Percentiles rank a stretch among this genome's conserved stretches.
These are phyloP conservation scores for Paraurostyla sp. DNA, from an alignment of 73 alveolate genomes.

Conservation along the genomic window DNA sequence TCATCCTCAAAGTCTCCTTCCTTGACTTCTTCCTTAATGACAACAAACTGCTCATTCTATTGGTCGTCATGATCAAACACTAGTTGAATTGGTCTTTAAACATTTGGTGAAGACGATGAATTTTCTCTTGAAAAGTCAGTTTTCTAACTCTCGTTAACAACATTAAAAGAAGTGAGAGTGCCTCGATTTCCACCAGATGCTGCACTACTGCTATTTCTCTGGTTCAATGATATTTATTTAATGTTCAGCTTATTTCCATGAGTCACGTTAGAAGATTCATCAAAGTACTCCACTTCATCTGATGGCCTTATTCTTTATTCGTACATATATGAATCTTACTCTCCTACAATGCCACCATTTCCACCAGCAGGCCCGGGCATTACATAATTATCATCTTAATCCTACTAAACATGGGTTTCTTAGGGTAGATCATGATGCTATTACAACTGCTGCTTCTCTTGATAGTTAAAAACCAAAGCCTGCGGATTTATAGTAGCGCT, in stretches of 20 bases:
- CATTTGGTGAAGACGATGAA: too few species aligned
- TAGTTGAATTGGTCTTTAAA: too few species aligned
- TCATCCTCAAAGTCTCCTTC: background rate
- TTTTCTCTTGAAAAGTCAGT: background rate
- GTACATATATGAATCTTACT: background rate
- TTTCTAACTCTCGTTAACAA: background rate
- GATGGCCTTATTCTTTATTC: conserved; percentile 21
- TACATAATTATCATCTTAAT: too few species aligned
- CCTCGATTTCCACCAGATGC: background rate
- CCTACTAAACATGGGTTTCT: too few species aligned
- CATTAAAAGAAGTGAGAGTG: background rate
- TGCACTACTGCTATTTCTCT: too few species aligned
- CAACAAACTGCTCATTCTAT: background rate
- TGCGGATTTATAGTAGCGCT: too few species aligned
- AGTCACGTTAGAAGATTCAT: background rate
- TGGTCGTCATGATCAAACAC: background rate
- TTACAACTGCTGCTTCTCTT: too few species aligned
- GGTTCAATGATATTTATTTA: background rate
- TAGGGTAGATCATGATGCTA: too few species aligned
- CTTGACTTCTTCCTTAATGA: conserved; percentile 10
- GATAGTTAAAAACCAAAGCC: too few species aligned
- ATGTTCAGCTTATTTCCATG: background rate
- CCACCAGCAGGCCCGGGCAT: too few species aligned
- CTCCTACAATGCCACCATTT: too few species aligned
- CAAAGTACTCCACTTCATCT: background rate